phyloP scores from a whole-genome alignment of 495 filamentous ascomycete species.

The Hyphodiscus hymeniophilus region DNA sequence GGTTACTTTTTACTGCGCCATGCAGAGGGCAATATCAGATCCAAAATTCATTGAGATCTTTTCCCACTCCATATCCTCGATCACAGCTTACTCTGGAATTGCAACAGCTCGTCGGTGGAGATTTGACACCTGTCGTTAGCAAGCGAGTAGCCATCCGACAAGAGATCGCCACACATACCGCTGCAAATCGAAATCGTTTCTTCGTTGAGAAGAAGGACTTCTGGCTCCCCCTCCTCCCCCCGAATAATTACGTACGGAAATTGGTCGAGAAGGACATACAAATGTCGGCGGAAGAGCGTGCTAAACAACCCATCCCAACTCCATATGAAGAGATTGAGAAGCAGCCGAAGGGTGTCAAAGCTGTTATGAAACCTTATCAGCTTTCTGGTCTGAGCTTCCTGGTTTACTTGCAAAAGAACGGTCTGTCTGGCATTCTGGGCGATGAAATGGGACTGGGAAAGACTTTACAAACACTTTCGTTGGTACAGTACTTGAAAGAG shows the following conservation, averaged over 20 bases:
- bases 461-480: constrained; percentile 78
- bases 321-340: constrained; percentile 38
- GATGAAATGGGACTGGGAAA: constrained; percentile 97
- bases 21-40: too few relatives aligned
- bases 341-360: constrained; percentile 41
- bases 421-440: constrained; percentile 21
- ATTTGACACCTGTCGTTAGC: constrained; percentile 17
- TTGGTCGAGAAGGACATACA: constrained; percentile 27
- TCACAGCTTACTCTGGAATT: too few relatives aligned
- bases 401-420: constrained; percentile 47
- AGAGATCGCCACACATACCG: constrained; percentile 39
- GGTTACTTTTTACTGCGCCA: too few relatives aligned
- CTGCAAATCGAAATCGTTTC: constrained; percentile 39
- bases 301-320: constrained; percentile 17
- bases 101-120: constrained; percentile 3
- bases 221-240: constrained; percentile 46
- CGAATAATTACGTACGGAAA: constrained; percentile 43
- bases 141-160: constrained; percentile 33
- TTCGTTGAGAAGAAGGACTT: constrained; percentile 41
- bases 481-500: constrained; percentile 59
- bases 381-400: constrained; percentile 54
- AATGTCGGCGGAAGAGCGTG: constrained; percentile 12
- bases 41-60: too few relatives aligned
- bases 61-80: too few relatives aligned
- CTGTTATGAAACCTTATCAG: constrained; percentile 57